Base-by-base conservation (phyloP, 768 basidiomycete species). In the Tephrocybe sp. region DNA sequence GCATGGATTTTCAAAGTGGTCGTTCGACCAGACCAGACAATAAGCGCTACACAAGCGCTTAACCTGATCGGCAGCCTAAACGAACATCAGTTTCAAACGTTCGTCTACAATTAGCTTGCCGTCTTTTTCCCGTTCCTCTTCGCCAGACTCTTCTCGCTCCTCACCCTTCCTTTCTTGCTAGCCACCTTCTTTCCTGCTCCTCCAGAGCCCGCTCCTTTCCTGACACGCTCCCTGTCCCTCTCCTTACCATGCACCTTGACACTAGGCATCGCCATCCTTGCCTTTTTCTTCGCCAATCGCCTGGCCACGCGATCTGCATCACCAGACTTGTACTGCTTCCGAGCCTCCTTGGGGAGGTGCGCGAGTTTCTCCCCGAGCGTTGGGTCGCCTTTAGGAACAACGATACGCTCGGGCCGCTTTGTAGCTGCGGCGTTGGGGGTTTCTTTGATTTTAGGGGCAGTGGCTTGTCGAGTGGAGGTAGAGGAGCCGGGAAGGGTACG, bases 261-360 rank as follows among this genome's bases (percentile, higher is more conserved):
- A 0, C 56, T 58, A 27, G 48, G 46, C 62, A 88, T 73, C 31
- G 73, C 64, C 57, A 75, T 77, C 56, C 85, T 74, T 27, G 83
- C 78, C 67, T 87, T 88, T 70, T 97, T 97, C 81, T 97, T 97
- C 34, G 90, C 92, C 65, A 94, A 63, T 49, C 95, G 75, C 41
- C 95, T 73, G 34, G 86, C 88, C 34, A 92, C 74, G 22, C 95
- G 84, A 51, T 90, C 91, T 1, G 83, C 75, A 64, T 98, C 86
- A 19, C 77, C 61, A 2, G 84, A 76, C 69, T 99, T 99, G 52
- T 73, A 80, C 36, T 79, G 74, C 72, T 94, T 97, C 52, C 95
- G 80, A 54, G 88, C 90, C 18, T 91, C 88, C 66, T 94, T 94
- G 13, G 86, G 79, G 33, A 97, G 71, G 44, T 82, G 78, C 25